Base-by-base conservation (phyloP, 2,329 filamentous ascomycete species). In the Lizonia empirigonia region DNA sequence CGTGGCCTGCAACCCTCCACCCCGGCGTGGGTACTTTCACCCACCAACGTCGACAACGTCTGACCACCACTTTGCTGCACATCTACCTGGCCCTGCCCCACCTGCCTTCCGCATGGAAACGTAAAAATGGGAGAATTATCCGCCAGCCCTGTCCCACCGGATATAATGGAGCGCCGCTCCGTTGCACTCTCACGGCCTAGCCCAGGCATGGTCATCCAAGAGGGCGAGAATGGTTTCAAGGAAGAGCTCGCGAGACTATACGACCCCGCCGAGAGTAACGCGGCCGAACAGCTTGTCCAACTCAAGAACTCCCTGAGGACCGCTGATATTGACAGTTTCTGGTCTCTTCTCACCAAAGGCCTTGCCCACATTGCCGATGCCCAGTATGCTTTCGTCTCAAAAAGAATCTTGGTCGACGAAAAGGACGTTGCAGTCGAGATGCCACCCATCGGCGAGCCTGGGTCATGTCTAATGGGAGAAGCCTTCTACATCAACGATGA, bases 321-420 rank as follows among this genome's bases (percentile, higher is more conserved):
- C 16, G 75, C 82, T 40, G 77, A 81, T 41, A 80, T 77, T 2
- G 80, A 85, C 52, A 77, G 80, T 40, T 89, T 89, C 71, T 90
- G 86, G 86, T 75, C 74, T 35, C 74, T 80, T 18, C 74, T 88
- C 49, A 83, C 87, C 73, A 81, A 87, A 64, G 84, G 83, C 34
- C 77, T 89, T 62, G 82, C 86, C 36, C 76, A 77, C 37, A 82
- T 89, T 27, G 78, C 82, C 50, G 81, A 82, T 52, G 81, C 86
- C 7, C 86, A 90, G 67, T 87, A 85, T 73, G 82, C 80, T 19
- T 89, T 89, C 62, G 83, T 89, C 32, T 83, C 85, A 36, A 87
- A 87, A 67, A 74, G 84, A 35, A 82, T 86, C 34, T 72, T 85
- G 46, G 78, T 80, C 20, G 81, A 85, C 60, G 84, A 87, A 53